Base-by-base conservation (phyloP, 2,329 filamentous ascomycete species). In the Fusarium irregulare region DNA sequence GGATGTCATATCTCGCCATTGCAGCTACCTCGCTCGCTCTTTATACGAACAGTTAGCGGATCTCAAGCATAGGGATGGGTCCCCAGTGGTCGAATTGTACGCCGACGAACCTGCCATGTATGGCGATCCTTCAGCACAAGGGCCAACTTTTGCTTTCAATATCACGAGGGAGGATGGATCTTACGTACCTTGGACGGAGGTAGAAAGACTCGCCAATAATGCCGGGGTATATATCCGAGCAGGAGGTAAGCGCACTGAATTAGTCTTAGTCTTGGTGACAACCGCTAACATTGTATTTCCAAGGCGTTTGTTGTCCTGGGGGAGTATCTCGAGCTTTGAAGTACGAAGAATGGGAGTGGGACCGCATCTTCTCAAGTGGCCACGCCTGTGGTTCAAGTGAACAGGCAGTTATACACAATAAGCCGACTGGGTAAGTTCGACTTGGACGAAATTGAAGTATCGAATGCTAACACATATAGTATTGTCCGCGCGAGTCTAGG, bases 71-170 rank as follows among this genome's bases (percentile, higher is more conserved):
- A 71, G 74, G 10, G 89, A 91, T 64, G 87, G 86, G 3, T 75
- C 73, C 18, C 81, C 83, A 1, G 76, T 89, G 4, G 84, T 84
- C 51, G 81, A 80, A 21, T 80, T 91, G 25, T 91, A 91, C 76
- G 85, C 84, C 64, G 85, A 88, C 34, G 79, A 79, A 1, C 71
- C 16, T 75, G 53, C 48, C 32, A 65, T 81, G 11, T 89, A 87
- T 50, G 85, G 82, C 6, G 83, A 89, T 72, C 73, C 85, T 1
- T 78, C 73, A 18, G 83, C 82, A 21, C 88, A 91, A 75, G 89
- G 89, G 3, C 84, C 88, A 2, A 90, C 87, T 0, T 80, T 92
- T 23, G 87, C 89, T 3, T 90, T 92, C 78, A 92, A 91, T 66
- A 78, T 92, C 14, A 77, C 84, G 27, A 78, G 78, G n/a, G 75